These are phyloP conservation scores for Daldinia sp. DNA, from an alignment of 2,329 filamentous ascomycete species.

Conservation along the genomic window DNA sequence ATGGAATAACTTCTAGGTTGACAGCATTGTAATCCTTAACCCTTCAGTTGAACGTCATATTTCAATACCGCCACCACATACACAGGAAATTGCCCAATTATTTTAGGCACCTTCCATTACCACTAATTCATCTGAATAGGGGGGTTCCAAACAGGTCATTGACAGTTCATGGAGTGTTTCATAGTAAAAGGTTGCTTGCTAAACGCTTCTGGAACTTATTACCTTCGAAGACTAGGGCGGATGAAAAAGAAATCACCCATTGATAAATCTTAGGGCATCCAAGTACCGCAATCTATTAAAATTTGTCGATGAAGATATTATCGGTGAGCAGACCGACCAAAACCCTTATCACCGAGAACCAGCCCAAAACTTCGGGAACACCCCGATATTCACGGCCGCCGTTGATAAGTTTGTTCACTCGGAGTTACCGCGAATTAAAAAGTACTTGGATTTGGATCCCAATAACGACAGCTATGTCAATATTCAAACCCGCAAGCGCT, in stretches of 20 bases:
- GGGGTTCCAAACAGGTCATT: neutral
- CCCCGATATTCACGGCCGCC: neutral
- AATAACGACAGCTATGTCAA: slow-evolving; percentile 31
- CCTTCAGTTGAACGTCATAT: neutral
- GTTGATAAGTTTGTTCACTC: slow-evolving; percentile 1
- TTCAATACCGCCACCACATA: too few species aligned
- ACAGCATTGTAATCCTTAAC: neutral
- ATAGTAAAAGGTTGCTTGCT: neutral
- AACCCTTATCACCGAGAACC: neutral
- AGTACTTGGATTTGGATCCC: slow-evolving; percentile 7
- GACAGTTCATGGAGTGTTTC: neutral
- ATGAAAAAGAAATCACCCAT: neutral
- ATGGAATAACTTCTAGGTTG: neutral
- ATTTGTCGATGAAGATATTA: neutral
- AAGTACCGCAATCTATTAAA: neutral
- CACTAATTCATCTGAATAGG: neutral
- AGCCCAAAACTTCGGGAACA: neutral
- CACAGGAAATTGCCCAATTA: too few species aligned
- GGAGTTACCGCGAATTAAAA: neutral
- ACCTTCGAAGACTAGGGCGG: neutral
- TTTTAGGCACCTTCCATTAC: neutral
- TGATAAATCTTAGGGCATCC: neutral
- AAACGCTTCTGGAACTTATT: neutral
- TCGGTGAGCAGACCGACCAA: neutral
- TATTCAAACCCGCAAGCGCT: slow-evolving; percentile 32